Base-by-base conservation (phyloP, 148 eudicot genomes). In the Cornus controversa region DNA sequence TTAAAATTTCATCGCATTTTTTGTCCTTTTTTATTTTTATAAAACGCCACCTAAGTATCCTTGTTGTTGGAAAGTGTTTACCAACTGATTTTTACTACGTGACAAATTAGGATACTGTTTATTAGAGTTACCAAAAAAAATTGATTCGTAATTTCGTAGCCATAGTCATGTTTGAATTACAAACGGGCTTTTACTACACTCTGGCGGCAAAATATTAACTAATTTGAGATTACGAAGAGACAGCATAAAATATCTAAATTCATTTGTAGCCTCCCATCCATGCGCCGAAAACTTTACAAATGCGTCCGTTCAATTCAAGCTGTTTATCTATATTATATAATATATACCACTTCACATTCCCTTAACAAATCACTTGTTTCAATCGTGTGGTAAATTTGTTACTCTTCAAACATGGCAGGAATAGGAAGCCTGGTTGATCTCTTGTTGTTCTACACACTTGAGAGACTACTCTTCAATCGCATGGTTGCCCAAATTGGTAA, bases 391-490 rank as follows among this genome's bases (percentile, higher is more conserved):
- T 60, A 26, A n/a, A 11, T 64, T 64, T 64, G 29, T 64, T 10
- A 23, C 14, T 64, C 29, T 25, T 29, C 67, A 69, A 34, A 69
- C 45, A 69, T 69, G 71, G 50, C 71, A 1, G 25, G 50, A 28
- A 34, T 13, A 10, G 47, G 13, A 31, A 58, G 47, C 77, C 37
- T 60, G 9, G 77, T 74, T 3, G 68, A 74, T 60, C 68, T 74
- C 14, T 23, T 62, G 11, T 14, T 74, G 22, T 74, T 74, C 53
- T 60, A 62, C 34, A 74, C 67, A 16, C 37, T 74, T 13, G 77
- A 60, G 67, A 62, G 77, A 64, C 5, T 64, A 9, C 67, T 64
- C 67, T 64, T 64, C 67, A 64, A 64, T 14, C 25, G 67, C 10
- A 64, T 64, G 28, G 67, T 64, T 10, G 13, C 1, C 1, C 64